Evolutionary conservation across 164 flowering plant species (phyloP).

Genomic region (Vitis rupestris): DNA sequence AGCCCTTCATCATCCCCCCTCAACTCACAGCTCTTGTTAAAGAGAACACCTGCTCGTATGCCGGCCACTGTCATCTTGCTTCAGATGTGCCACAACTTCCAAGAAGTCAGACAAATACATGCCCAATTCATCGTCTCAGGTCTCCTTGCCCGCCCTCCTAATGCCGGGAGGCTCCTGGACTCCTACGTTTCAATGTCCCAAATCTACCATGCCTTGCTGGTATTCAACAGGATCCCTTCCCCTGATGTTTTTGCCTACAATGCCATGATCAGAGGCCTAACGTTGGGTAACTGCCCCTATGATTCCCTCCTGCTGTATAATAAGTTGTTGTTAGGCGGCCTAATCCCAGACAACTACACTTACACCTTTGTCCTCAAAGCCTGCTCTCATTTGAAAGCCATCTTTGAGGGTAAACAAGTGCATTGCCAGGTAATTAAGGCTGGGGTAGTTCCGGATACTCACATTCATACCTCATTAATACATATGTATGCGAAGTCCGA

Average conservation of each 20-base stretch:
- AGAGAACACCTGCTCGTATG: background rate
- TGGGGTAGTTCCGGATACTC: conserved; percentile 21
- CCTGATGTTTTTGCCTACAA: conserved; percentile 39
- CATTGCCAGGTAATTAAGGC: conserved; percentile 29
- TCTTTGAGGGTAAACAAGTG: conserved; percentile 32
- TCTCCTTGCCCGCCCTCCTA: conserved; percentile 13
- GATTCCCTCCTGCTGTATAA: conserved; percentile 25
- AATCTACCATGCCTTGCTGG: conserved; percentile 18
- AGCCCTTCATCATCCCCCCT: no score
- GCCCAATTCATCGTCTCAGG: conserved; percentile 35
- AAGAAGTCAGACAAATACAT: conserved; percentile 36
- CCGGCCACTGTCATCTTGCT: conserved; percentile 5
- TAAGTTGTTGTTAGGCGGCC: conserved; percentile 16
- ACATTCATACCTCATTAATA: conserved; percentile 30
- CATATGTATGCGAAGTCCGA: conserved; percentile 32
- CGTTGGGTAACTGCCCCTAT: conserved; percentile 9
- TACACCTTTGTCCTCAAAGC: conserved; percentile 39
- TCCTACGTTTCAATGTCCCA: conserved; percentile 22
- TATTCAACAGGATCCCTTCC: conserved; percentile 17
- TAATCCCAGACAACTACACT: conserved; percentile 32
- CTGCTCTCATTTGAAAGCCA: conserved; percentile 25
- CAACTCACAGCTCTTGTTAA: no score
- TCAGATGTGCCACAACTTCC: conserved; percentile 9
- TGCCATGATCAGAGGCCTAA: conserved; percentile 36
- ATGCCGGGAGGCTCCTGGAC: conserved; percentile 27